These are phyloP conservation scores for Coniferiporia weirii DNA, from an alignment of 1,284 basidiomycete species.

Conservation along the genomic window DNA sequence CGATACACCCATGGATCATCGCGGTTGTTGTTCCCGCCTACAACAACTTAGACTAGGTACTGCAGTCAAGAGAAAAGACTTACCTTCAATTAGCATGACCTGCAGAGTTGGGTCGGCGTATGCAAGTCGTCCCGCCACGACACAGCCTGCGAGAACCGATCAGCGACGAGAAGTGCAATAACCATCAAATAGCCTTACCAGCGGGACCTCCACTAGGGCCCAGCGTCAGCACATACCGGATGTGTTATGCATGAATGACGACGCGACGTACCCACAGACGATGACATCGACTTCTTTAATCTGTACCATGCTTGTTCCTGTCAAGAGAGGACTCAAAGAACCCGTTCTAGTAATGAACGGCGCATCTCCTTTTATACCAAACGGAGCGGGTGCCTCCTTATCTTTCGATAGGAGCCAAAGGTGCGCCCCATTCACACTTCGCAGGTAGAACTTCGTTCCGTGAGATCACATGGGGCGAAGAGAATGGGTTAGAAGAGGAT, in stretches of 20 bases:
- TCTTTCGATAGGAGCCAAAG: slow-evolving; percentile 1
- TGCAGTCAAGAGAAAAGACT: neutral
- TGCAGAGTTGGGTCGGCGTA: slow-evolving; percentile 67
- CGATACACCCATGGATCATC: slow-evolving; percentile 72
- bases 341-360: neutral
- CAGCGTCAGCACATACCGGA: neutral
- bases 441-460: neutral
- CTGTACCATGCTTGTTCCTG: slow-evolving; percentile 37
- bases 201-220: neutral
- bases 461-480: slow-evolving; percentile 13
- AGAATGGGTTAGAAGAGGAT: slow-evolving; percentile 5
- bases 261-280: slow-evolving; percentile 39
- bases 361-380: neutral
- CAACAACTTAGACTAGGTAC: neutral
- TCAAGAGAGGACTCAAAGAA: neutral
- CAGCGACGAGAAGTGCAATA: neutral
- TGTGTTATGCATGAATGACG: neutral
- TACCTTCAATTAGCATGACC: slow-evolving; percentile 71
- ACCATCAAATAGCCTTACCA: neutral
- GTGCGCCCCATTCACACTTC: neutral
- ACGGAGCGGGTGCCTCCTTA: neutral
- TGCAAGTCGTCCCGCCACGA: slow-evolving; percentile 62
- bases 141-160: slow-evolving; percentile 40
- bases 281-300: slow-evolving; percentile 73
- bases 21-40: slow-evolving; percentile 64